These are phyloP conservation scores for Vitis hybrid DNA, from an alignment of 177 flowering plant species.

Conservation along the genomic window DNA sequence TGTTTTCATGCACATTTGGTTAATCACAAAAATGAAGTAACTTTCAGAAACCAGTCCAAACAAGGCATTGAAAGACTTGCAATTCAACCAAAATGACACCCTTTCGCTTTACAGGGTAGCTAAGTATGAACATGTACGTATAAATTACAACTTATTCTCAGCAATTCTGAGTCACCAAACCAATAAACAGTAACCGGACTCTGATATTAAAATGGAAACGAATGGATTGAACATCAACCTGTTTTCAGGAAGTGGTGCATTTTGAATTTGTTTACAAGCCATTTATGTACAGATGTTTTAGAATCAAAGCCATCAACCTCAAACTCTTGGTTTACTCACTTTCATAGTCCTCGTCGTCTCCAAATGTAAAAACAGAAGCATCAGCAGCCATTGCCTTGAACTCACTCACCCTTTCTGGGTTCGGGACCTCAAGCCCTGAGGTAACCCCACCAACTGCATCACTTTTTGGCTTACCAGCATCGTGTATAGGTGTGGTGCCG, in stretches of 20 bases:
- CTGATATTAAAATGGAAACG: slow-evolving; percentile 4
- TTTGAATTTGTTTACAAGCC: neutral
- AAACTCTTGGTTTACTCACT: slow-evolving; percentile 51
- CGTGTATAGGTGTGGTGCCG: slow-evolving; percentile 20
- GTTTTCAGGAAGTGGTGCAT: neutral
- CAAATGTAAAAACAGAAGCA: slow-evolving; percentile 94
- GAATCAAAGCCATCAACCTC: neutral
- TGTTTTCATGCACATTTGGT: no score
- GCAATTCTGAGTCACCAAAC: neutral
- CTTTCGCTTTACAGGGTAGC: no score
- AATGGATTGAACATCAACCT: slow-evolving; percentile 12
- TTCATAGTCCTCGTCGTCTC: slow-evolving; percentile 92
- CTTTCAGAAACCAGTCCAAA: no score
- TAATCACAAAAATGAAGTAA: no score
- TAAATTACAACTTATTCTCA: no score
- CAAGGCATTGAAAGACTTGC: no score
- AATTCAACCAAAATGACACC: no score
- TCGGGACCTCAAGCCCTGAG: slow-evolving; percentile 33
- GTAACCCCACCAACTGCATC: slow-evolving; percentile 20
- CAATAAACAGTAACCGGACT: slow-evolving; percentile 6
- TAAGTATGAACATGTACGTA: no score
- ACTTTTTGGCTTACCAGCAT: slow-evolving; percentile 31
- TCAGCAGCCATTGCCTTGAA: slow-evolving; percentile 99
- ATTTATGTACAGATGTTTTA: slow-evolving; percentile 24
- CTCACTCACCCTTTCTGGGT: slow-evolving; percentile 53